Percentiles rank a stretch among this genome's conserved stretches.
phyloP scores from a whole-genome alignment of 148 eudicot genomes.

The Rhododendron molle region DNA sequence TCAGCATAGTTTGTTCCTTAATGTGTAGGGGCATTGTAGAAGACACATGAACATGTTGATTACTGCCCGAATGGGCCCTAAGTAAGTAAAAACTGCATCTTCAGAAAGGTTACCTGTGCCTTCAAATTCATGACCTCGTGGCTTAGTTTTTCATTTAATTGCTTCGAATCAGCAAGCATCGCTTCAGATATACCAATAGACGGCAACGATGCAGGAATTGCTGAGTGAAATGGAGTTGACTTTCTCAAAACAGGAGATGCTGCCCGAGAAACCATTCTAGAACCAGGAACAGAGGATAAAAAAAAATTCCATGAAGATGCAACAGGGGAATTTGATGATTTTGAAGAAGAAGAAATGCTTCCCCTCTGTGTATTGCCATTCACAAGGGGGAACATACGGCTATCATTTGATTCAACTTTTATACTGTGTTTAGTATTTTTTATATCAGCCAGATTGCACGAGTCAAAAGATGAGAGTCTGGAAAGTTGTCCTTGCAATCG shows the following conservation, averaged over 20 bases:
- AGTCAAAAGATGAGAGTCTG: constrained; percentile 44
- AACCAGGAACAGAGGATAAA: constrained; percentile 61
- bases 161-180: constrained; percentile 31
- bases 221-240: constrained; percentile 32
- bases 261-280: constrained; percentile 58
- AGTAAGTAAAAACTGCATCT: not conserved
- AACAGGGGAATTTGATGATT: constrained; percentile 29
- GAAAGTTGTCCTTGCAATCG: constrained; percentile 35
- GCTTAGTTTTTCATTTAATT: constrained; percentile 31
- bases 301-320: constrained; percentile 37
- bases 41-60: not conserved
- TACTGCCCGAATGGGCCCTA: not conserved
- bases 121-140: constrained; percentile 56
- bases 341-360: constrained; percentile 28
- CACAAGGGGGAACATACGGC: constrained; percentile 24
- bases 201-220: constrained; percentile 22
- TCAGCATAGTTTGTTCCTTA: not conserved
- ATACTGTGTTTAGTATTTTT: constrained; percentile 28
- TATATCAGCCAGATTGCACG: constrained; percentile 40
- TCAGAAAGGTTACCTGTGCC: constrained; percentile 51
- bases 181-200: constrained; percentile 37
- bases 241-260: constrained; percentile 55
- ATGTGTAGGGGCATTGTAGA: constrained; percentile 1
- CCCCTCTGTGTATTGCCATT: constrained; percentile 38
- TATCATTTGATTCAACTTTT: constrained; percentile 36